Conservation (phyloP, 2,329 filamentous ascomycete species). For the Microdochium paspali region DNA sequence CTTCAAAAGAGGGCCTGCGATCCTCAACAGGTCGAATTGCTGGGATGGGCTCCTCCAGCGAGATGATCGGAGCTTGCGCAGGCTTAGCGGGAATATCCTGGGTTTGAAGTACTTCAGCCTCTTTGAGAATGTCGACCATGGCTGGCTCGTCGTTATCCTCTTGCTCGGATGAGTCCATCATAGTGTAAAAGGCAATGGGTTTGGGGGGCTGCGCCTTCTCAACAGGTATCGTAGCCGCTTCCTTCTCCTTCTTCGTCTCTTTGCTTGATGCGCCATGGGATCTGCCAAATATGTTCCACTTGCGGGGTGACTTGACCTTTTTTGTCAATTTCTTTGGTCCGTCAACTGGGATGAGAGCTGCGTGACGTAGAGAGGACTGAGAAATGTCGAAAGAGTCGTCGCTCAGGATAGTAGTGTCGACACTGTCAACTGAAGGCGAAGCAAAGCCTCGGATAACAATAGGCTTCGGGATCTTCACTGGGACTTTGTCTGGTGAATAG, state of each 20-base stretch:
- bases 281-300: conserved; percentile 55
- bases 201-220: conserved; percentile 40
- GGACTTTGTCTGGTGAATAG: conserved; percentile 29
- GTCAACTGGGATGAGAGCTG: conserved; percentile 14
- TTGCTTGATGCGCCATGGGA: conserved; percentile 32
- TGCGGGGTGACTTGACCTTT: conserved; percentile 43
- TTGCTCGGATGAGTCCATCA: conserved; percentile 50
- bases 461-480: conserved; percentile 41
- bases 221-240: conserved; percentile 33
- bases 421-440: conserved; percentile 43
- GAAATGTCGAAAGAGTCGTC: conserved; percentile 34
- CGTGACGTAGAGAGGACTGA: not conserved
- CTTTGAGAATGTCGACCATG: conserved; percentile 38
- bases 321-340: conserved; percentile 47
- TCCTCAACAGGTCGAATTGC: too few relatives aligned
- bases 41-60: too few relatives aligned
- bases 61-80: not conserved
- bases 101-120: conserved; percentile 29
- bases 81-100: not conserved
- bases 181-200: conserved; percentile 49
- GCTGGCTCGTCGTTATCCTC: conserved; percentile 30
- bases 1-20: not conserved
- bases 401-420: conserved; percentile 47
- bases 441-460: conserved; percentile 34
- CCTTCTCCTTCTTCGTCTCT: conserved; percentile 25